phyloP scores from a whole-genome alignment of 768 basidiomycete genomes.

The Serpula lacrymans region DNA sequence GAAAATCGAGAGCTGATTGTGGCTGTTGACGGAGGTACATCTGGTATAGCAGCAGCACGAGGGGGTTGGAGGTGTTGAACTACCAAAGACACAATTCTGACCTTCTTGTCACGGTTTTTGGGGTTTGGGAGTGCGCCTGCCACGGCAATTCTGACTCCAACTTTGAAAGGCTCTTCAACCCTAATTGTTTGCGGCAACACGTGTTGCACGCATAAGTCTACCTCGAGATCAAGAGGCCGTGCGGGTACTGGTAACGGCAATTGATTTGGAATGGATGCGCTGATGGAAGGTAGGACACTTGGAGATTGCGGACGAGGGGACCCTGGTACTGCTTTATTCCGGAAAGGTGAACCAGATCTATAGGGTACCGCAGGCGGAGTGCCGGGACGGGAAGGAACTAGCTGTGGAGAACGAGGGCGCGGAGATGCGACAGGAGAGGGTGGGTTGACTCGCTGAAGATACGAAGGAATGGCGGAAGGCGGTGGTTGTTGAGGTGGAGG shows the following conservation, averaged over 20 bases:
- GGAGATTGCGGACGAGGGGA: conserved; percentile 28
- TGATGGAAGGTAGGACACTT: conserved; percentile 4
- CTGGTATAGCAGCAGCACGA: conserved; percentile 15
- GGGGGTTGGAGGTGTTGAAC: conserved; percentile 64
- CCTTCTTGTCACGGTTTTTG: conserved; percentile 25
- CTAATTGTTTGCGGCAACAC: conserved; percentile 42
- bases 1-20: conserved; percentile 6
- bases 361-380: conserved; percentile 52
- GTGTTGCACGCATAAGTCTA: conserved; percentile 52
- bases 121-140: conserved; percentile 38
- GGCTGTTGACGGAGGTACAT: conserved; percentile 5
- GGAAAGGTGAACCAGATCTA: conserved; percentile 41
- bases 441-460: conserved; percentile 60
- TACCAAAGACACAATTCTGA: conserved; percentile 49
- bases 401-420: conserved; percentile 59
- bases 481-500: conserved; percentile 36
- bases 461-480: conserved; percentile 69
- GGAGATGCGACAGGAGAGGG: conserved; percentile 36
- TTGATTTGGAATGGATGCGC: too few species aligned
- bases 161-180: conserved; percentile 58
- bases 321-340: conserved; percentile 31
- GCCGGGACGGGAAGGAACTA: conserved; percentile 46
- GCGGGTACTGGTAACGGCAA: conserved; percentile 19
- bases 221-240: conserved; percentile 43
- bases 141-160: conserved; percentile 52